Percentiles rank a stretch among this genome's conserved stretches.
These are phyloP conservation scores for Orbilia ellipsospora DNA, from an alignment of 2,329 filamentous ascomycete genomes.

Conservation along the genomic window DNA sequence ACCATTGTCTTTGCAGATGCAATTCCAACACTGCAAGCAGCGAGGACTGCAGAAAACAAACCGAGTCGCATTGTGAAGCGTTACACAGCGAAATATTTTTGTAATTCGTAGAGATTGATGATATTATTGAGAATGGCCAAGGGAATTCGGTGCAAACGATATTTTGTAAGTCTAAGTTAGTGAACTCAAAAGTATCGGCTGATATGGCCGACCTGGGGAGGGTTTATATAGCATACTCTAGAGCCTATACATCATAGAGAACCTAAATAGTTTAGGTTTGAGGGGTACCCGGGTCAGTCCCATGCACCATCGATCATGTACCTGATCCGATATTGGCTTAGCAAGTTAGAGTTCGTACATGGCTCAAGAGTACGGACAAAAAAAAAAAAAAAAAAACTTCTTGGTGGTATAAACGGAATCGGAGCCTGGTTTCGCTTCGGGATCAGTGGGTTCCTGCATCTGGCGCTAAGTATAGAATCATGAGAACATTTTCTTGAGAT, in stretches of 20 bases:
- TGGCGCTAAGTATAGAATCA: too few relatives aligned
- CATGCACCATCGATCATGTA: conserved; percentile 21
- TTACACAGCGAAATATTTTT: too few relatives aligned
- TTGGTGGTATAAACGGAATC: not conserved
- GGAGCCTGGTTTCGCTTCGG: too few relatives aligned
- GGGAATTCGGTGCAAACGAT: too few relatives aligned
- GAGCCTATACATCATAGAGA: not conserved
- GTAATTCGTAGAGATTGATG: too few relatives aligned
- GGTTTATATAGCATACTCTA: too few relatives aligned
- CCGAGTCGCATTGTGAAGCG: conserved; percentile 21
- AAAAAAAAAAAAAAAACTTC: not conserved
- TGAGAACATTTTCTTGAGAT: too few relatives aligned
- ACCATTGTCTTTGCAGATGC: conserved; percentile 11
- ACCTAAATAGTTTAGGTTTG: not conserved
- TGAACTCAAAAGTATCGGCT: too few relatives aligned
- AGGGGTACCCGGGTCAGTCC: not conserved
- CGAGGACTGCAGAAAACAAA: not conserved
- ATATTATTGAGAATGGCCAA: too few relatives aligned
- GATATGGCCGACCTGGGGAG: too few relatives aligned
- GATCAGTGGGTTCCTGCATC: too few relatives aligned
- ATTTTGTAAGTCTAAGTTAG: too few relatives aligned
- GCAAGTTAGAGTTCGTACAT: not conserved
- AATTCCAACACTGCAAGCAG: conserved; percentile 10
- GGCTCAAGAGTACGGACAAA: not conserved
- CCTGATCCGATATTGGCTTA: conserved; percentile 30